Evolutionary conservation across 2,329 filamentous ascomycete genomes (phyloP), one percentile per base, ranked within the genome.

Genomic region (Colletotrichum somersetense): DNA sequence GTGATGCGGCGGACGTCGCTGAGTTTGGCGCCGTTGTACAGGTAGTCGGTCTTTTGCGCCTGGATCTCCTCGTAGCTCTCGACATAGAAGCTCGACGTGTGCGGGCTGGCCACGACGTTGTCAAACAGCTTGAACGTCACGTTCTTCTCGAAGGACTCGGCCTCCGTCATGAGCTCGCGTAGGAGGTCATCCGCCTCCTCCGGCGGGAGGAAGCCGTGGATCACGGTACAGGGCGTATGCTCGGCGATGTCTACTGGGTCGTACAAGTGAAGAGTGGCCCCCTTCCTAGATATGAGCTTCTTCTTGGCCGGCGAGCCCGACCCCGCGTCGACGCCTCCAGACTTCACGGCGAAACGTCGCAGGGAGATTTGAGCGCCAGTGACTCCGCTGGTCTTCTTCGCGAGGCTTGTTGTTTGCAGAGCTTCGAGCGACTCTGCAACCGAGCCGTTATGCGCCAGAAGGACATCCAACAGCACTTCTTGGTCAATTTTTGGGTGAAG

Each of bases 211-310:
- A 98, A 98, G 77, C 97, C 96, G 81, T 97, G 95, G 67, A 98
- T 91, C 75, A 98, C 93, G 14, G 93, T 95, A 82, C 95, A 98
- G 1, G 96, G 95, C 0, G 96, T 97, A 78, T 97, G 89, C 33
- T 89, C 87, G 61, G 93, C 92, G 57, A 98, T 89, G 76, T 97
- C 95, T 50, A 90, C 85, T 0, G 95, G 93, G 53, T 93, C 90
- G 80, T 93, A 98, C 0, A 98, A 85, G 78, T 96, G 93, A 2
- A 98, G 82, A 0, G 96, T 98, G 76, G 90, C 89, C 16, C 95
- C 96, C 78, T 92, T 97, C 77, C 89, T 92, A 0, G 92, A 91
- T 72, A 93, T 82, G 0, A 87, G 74, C 74, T 85, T 89, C 77
- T 86, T 88, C 77, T 84, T 87, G 38, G 69, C 74, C 2, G 77